A percentile compares a stretch with the other conserved stretches of the same genome.
Evolutionary conservation across 1,139 yeast species (phyloP).

Genomic region (Taphrina wiesneri): DNA sequence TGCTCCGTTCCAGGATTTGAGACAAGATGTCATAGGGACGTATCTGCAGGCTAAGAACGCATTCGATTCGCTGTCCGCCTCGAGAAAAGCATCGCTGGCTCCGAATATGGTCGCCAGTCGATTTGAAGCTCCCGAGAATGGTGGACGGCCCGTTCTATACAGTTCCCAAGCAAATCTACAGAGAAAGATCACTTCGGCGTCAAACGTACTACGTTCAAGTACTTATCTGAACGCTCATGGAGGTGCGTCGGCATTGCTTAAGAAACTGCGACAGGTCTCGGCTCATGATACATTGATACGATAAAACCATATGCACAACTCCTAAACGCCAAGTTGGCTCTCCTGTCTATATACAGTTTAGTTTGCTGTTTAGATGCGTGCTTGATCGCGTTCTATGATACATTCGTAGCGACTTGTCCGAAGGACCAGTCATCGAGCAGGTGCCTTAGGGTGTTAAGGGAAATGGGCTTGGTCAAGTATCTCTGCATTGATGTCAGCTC

Average conservation of each 20-base stretch:
- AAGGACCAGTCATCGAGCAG: conserved; percentile 6
- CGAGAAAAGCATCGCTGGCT: neutral
- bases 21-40: neutral
- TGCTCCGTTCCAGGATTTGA: conserved; percentile 3
- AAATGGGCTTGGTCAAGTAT: conserved; percentile 4
- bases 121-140: neutral
- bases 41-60: neutral
- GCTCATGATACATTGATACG: neutral
- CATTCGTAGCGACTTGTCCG: neutral
- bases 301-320: neutral
- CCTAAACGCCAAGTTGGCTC: neutral
- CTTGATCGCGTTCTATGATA: neutral
- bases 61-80: neutral
- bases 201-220: neutral
- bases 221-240: neutral
- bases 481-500: neutral
- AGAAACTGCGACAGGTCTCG: neutral
- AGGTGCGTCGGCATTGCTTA: neutral
- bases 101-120: neutral
- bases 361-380: neutral
- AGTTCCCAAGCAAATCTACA: neutral
- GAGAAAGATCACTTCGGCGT: neutral
- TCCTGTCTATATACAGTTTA: neutral
- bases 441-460: neutral
- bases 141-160: neutral